phyloP scores from a whole-genome alignment of 352 stramenopile genomes.

The Pythium dissimile region DNA sequence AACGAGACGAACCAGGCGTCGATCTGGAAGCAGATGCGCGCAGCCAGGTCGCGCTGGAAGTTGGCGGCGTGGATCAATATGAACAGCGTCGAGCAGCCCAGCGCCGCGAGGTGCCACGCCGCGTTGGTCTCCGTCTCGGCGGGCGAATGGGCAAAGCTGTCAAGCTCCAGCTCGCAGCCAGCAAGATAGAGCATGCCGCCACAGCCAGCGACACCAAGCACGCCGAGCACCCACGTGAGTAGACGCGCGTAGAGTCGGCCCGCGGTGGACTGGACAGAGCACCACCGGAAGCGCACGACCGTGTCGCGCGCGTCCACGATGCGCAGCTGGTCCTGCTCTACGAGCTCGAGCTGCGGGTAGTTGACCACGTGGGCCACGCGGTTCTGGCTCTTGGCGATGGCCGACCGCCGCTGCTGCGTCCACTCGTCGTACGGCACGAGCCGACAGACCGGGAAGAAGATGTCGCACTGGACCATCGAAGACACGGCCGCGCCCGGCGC shows the following conservation, averaged over 20 bases:
- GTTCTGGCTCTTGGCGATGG: background rate
- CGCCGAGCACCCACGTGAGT: slow-evolving; percentile 1
- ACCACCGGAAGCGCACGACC: background rate
- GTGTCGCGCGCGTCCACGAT: slow-evolving; percentile 14
- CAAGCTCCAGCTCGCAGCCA: too few species aligned
- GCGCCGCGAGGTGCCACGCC: slow-evolving; percentile 3
- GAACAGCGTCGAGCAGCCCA: background rate
- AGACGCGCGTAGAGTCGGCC: background rate
- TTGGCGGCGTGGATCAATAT: background rate
- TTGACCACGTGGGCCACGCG: background rate
- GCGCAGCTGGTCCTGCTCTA: slow-evolving; percentile 11
- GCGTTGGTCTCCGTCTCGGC: too few species aligned
- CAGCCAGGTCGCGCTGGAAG: slow-evolving; percentile 7
- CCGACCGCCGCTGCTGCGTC: background rate
- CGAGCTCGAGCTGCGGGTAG: slow-evolving; percentile 5
- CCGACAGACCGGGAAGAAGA: slow-evolving; percentile 13
- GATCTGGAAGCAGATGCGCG: slow-evolving; percentile 7
- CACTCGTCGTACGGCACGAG: slow-evolving; percentile 9
- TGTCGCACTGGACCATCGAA: slow-evolving; percentile 3
- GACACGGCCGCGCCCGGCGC: background rate
- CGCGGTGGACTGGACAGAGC: too few species aligned
- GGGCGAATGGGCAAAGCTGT: too few species aligned
- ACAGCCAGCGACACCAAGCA: background rate
- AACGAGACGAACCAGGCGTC: slow-evolving; percentile 22
- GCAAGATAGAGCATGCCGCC: background rate